Base-by-base conservation (phyloP, 2,329 filamentous ascomycete genomes). In the Colletotrichum sp. region DNA sequence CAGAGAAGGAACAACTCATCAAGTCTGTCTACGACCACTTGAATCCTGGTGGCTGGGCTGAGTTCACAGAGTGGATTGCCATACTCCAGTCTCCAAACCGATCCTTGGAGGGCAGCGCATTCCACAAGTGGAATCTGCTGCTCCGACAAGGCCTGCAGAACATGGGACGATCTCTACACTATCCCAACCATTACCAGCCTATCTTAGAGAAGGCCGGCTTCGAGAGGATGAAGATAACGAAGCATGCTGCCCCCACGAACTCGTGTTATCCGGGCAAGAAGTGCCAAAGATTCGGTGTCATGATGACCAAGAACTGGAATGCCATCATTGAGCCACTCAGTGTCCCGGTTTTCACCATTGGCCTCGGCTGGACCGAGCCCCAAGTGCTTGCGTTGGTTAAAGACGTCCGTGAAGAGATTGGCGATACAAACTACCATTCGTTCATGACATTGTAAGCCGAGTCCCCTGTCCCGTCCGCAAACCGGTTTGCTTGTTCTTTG, bases 381-480 rank as follows among this genome's bases (percentile, higher is more conserved):
- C 80, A 84, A 61, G 82, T 85, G 0, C 79, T 82, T 48, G 79
- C 81, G 8, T 84, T 85, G 57, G 77, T 85, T 16, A 77, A 80
- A 21, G 80, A 82, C 12, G 83, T 83, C 18, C 82, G 82, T 21
- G 78, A 72, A 2, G 83, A 85, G 32, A 80, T 87, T 78, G 81
- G 75, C 57, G 80, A 86, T 36, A 82, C 79, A 26, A 74, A 75
- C 0, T 82, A 85, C 13, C 86, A 87, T 58, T 81, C 81, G 0
- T 87, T 83, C 76, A 86, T 84, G 81, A 83, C 84, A 16, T 79
- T 86, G 83, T 86, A 77, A 82, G 84, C 58, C 10, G 18, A 55
- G 28, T n/a, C 7, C 16, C 21, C 38, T 48, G 43, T 48, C 43
- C 26, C 52, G 16, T 81, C 65, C 73, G 81, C 63, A 81, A 81